These are phyloP conservation scores for Saturnispora quitensis DNA, from an alignment of 805 yeast genomes.

Conservation along the genomic window DNA sequence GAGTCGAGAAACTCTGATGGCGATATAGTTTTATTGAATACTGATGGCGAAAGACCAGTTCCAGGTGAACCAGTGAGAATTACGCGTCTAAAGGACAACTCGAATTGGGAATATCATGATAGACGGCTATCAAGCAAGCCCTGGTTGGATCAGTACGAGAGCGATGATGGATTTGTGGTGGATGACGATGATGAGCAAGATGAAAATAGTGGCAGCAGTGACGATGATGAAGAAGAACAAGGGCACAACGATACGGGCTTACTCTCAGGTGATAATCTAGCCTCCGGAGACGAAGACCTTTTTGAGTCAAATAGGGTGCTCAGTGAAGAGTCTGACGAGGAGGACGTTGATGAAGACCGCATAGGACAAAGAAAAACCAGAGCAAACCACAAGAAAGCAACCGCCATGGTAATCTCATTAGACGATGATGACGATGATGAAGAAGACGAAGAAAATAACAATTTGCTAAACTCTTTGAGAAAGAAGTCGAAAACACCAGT, in stretches of 20 bases:
- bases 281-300: constrained; percentile 11
- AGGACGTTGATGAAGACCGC: background rate
- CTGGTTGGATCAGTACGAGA: constrained; percentile 7
- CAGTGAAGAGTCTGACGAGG: background rate
- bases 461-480: background rate
- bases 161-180: constrained; percentile 14
- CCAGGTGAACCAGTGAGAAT: background rate
- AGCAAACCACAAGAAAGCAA: background rate
- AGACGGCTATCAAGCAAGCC: background rate
- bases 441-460: constrained; percentile 3
- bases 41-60: constrained; percentile 2
- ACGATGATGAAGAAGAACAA: background rate
- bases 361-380: background rate
- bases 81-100: background rate
- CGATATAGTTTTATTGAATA: background rate
- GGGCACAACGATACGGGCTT: background rate
- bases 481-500: background rate
- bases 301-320: background rate
- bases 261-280: background rate
- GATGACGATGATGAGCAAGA: constrained; percentile 11
- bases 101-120: background rate
- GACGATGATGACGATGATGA: background rate
- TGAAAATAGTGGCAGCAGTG: background rate
- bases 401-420: background rate
- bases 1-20: background rate